Conservation (phyloP, 2,329 filamentous ascomycete genomes). For the Sclerotinia nivalis region DNA sequence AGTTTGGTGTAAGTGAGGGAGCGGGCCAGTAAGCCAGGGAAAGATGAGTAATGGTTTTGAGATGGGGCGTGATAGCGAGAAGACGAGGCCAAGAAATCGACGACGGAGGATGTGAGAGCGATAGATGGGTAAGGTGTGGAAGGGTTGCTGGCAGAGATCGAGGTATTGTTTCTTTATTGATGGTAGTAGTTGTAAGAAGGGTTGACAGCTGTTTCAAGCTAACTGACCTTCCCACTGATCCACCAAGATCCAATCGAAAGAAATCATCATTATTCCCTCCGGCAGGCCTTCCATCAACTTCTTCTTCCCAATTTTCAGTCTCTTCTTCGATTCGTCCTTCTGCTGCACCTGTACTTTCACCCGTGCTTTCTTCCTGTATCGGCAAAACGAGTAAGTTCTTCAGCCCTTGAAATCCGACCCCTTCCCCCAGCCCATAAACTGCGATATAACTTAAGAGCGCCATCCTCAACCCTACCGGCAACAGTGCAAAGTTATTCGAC, state of each 20-base stretch:
- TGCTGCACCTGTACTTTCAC: neutral
- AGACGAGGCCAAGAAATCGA: conserved; percentile 60
- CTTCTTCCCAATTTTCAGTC: conserved; percentile 35
- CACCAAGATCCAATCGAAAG: conserved; percentile 55
- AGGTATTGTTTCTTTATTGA: conserved; percentile 26
- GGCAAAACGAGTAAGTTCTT: conserved; percentile 48
- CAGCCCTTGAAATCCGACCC: conserved; percentile 54
- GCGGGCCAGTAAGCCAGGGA: conserved; percentile 64
- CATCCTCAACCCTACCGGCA: conserved; percentile 55
- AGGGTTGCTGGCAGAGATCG: conserved; percentile 40
- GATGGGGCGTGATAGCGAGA: conserved; percentile 53
- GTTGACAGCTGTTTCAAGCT: conserved; percentile 53
- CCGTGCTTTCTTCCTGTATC: neutral
- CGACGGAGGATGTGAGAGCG: conserved; percentile 48
- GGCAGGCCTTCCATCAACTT: conserved; percentile 15
- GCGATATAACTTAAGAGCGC: conserved; percentile 55
- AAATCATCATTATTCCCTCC: conserved; percentile 49
- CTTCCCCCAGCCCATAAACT: conserved; percentile 46
- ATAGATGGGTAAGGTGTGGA: conserved; percentile 61
- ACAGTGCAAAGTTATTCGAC: conserved; percentile 55
- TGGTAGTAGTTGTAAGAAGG: conserved; percentile 16
- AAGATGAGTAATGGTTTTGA: conserved; percentile 59
- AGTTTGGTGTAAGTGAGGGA: conserved; percentile 58
- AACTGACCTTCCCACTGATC: conserved; percentile 53
- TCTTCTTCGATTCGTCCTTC: neutral